phyloP scores from a whole-genome alignment of 139 green algal species.

The Chara braunii region DNA sequence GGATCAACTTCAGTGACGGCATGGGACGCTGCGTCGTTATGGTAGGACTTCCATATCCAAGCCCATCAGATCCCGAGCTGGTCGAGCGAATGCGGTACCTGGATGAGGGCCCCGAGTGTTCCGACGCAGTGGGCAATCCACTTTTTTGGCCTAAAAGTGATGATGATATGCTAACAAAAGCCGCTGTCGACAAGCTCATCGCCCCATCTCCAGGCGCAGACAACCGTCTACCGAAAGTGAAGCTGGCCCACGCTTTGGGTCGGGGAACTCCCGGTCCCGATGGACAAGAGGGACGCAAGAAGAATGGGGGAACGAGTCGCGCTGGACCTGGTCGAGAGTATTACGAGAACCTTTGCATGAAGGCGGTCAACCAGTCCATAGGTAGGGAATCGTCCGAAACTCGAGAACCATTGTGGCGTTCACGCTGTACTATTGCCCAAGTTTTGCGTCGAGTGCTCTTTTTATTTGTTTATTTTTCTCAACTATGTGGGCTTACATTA shows the following conservation, averaged over 20 bases:
- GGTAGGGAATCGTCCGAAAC: no score
- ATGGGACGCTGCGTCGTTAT: conserved; percentile 85
- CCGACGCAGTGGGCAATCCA: no score
- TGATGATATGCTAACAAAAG: no score
- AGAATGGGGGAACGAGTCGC: no score
- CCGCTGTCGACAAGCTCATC: no score
- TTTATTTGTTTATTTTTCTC: background rate
- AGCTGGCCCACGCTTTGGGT: background rate
- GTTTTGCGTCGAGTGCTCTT: background rate
- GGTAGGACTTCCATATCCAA: conserved; percentile 89
- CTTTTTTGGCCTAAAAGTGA: no score
- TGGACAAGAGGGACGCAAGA: no score
- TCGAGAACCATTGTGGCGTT: no score
- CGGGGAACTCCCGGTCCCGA: no score
- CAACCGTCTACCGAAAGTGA: no score
- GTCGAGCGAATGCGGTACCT: conserved; percentile 75
- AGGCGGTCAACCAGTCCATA: conserved; percentile 93
- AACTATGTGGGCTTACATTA: background rate
- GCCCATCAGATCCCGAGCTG: conserved; percentile 81
- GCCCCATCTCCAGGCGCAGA: no score
- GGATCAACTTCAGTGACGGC: conserved; percentile 97
- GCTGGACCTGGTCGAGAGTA: conserved; percentile 69
- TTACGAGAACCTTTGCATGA: conserved; percentile 80
- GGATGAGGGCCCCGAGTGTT: conserved; percentile 37
- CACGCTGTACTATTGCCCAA: background rate